Percentiles rank a stretch among this genome's conserved stretches.
Evolutionary conservation across 2,329 filamentous ascomycete species (phyloP).

Genomic region (Claviceps pusilla): DNA sequence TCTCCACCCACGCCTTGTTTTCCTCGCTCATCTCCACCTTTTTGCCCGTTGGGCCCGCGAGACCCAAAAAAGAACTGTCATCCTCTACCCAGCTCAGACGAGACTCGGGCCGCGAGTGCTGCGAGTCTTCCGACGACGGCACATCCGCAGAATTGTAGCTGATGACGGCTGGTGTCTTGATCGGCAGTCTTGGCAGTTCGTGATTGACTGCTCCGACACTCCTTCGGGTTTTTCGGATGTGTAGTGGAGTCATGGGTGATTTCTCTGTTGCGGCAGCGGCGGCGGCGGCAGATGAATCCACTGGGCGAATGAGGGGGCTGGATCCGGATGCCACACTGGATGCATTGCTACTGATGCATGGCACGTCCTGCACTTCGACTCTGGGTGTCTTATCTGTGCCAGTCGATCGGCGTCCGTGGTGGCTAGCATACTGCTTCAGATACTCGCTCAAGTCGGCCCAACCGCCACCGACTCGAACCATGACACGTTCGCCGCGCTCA

Average conservation of each 20-base stretch:
- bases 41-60: slow-evolving; percentile 55
- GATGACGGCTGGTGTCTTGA: slow-evolving; percentile 30
- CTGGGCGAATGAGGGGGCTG: slow-evolving; percentile 25
- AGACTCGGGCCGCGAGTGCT: slow-evolving; percentile 36
- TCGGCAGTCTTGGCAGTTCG: slow-evolving; percentile 18
- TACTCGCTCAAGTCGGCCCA: slow-evolving; percentile 97
- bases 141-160: slow-evolving; percentile 20
- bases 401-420: slow-evolving; percentile 63
- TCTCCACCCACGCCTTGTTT: slow-evolving; percentile 67
- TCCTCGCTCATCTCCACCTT: slow-evolving; percentile 54
- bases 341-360: slow-evolving; percentile 16
- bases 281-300: slow-evolving; percentile 24
- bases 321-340: slow-evolving; percentile 18
- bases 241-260: slow-evolving; percentile 32
- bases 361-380: slow-evolving; percentile 43
- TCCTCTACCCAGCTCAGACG: slow-evolving; percentile 43
- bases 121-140: slow-evolving; percentile 29
- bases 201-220: slow-evolving; percentile 23
- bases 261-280: slow-evolving; percentile 10
- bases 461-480: slow-evolving; percentile 96
- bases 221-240: slow-evolving; percentile 38
- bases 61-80: slow-evolving; percentile 44
- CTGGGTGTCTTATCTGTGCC: slow-evolving; percentile 29
- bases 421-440: slow-evolving; percentile 78
- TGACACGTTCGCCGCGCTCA: slow-evolving; percentile 78